Evolutionary conservation across 495 filamentous ascomycete species (phyloP), one percentile per base, ranked within the genome.

Genomic region (Neurospora sp.): DNA sequence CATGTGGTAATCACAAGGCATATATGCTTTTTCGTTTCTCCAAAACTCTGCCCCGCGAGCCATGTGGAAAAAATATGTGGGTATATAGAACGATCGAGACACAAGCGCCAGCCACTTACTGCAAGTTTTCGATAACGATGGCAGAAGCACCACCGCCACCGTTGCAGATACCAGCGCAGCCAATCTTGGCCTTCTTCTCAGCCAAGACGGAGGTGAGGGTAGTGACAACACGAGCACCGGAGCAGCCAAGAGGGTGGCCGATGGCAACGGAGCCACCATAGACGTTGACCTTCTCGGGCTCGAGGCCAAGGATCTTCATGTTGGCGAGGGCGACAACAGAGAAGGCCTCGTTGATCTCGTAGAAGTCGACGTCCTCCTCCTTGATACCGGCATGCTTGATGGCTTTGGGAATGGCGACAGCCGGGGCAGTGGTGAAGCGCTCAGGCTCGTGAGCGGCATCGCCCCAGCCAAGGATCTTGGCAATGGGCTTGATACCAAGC

Each of bases 261-360:
- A 99, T 90, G 77, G 96, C 96, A 48, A 99, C 96, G 62, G 96
- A 93, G 78, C 96, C 96, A 74, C 96, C 96, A 77, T 96, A 94
- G 31, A 97, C 86, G 83, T 99, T 99, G 74, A 99, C 95, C 84
- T 95, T 97, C 42, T 93, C 92, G 75, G 92, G 89, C 69, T 86
- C 84, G 69, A 99, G 80, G 70, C 84, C 85, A 39, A 99, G 90
- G 45, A 98, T 79, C 87, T 98, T 97, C 84, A 97, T 88, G 84
- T 99, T 99, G 73, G 96, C 95, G 69, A 98, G 85, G 19, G 96
- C 94, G 66, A 99, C 96, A 34, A 99, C 96, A 59, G 92, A 94
- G 87, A 99, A 99, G 7, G 96, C 96, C 85, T 99, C 96, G 83
- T 99, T 99, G 86, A 99, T 97, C 87, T 99, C 96, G 78, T 95